Percentiles rank a stretch among this genome's conserved stretches.
Conservation (phyloP, 768 basidiomycete genomes). For the Xerocomellus intermedius region DNA sequence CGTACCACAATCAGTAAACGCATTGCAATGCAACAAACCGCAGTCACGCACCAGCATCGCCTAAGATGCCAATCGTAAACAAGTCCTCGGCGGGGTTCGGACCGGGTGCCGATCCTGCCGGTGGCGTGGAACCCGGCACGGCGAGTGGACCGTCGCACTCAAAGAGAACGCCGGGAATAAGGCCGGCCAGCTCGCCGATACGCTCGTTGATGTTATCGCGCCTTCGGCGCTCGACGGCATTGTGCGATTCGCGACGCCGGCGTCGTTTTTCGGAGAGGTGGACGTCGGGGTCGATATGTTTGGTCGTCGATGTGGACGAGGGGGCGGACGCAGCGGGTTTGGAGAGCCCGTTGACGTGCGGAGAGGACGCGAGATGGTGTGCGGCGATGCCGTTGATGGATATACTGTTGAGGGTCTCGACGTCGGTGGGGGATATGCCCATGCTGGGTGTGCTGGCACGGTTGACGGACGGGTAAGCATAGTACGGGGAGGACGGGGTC, state of each 20-base stretch:
- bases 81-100: conserved; percentile 18
- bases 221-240: conserved; percentile 85
- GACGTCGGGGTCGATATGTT: conserved; percentile 22
- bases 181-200: conserved; percentile 83
- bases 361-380: conserved; percentile 23
- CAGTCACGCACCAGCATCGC: conserved; percentile 21
- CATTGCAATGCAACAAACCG: background rate
- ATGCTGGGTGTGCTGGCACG: conserved; percentile 19
- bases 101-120: conserved; percentile 8
- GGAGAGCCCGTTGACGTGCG: conserved; percentile 10
- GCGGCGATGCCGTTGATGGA: conserved; percentile 17
- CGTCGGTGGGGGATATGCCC: conserved; percentile 28
- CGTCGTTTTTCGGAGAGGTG: conserved; percentile 79
- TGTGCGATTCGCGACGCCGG: conserved; percentile 81
- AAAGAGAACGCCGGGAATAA: conserved; percentile 85
- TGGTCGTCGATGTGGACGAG: background rate
- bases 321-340: conserved; percentile 10
- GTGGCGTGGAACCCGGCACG: conserved; percentile 15
- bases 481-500: conserved; percentile 32
- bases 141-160: conserved; percentile 46
- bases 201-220: conserved; percentile 96
- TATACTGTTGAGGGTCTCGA: conserved; percentile 21
- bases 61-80: conserved; percentile 19
- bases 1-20: background rate
- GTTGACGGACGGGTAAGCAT: conserved; percentile 17